These are phyloP conservation scores for Wickerhamomyces silvicola DNA, from an alignment of 805 yeast genomes.

Conservation along the genomic window DNA sequence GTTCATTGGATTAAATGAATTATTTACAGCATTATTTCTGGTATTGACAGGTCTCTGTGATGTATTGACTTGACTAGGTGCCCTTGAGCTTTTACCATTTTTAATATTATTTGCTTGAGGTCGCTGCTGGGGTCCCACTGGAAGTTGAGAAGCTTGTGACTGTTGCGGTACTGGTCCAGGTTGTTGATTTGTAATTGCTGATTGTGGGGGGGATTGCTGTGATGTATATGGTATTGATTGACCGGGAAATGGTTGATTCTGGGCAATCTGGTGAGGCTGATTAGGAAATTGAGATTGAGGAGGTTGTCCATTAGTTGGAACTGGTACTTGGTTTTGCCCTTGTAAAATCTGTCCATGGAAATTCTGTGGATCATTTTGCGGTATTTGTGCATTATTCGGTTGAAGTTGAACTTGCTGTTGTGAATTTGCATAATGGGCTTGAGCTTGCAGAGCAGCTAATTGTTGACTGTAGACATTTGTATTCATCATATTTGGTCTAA, in stretches of 20 bases:
- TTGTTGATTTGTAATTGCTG: conserved; percentile 6
- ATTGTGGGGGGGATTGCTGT: too few relatives aligned
- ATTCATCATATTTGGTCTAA: conserved; percentile 3
- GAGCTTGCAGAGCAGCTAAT: conserved; percentile 12
- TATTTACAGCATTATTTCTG: conserved; percentile 4
- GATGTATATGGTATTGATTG: too few relatives aligned
- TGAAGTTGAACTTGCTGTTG: conserved; percentile 20
- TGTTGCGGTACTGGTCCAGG: conserved; percentile 4
- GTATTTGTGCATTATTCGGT: conserved; percentile 11
- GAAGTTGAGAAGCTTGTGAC: conserved; percentile 14
- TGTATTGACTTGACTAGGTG: conserved; percentile 2
- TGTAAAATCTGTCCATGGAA: too few relatives aligned
- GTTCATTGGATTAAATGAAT: conserved; percentile 9
- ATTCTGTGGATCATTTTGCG: conserved; percentile 3
- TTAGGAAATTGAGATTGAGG: too few relatives aligned
- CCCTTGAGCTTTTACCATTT: conserved; percentile 1
- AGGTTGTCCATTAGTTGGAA: too few relatives aligned
- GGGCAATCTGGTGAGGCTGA: too few relatives aligned
- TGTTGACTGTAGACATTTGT: conserved; percentile 10
- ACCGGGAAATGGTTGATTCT: too few relatives aligned
- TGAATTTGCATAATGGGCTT: conserved; percentile 10
- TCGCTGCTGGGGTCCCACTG: conserved; percentile 14
- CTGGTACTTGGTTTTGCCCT: too few relatives aligned
- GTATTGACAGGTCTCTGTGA: conserved; percentile 2
- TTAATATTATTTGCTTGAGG: too few relatives aligned